Conservation (phyloP, 208 protist species). For the Trypanosoma brucei region DNA sequence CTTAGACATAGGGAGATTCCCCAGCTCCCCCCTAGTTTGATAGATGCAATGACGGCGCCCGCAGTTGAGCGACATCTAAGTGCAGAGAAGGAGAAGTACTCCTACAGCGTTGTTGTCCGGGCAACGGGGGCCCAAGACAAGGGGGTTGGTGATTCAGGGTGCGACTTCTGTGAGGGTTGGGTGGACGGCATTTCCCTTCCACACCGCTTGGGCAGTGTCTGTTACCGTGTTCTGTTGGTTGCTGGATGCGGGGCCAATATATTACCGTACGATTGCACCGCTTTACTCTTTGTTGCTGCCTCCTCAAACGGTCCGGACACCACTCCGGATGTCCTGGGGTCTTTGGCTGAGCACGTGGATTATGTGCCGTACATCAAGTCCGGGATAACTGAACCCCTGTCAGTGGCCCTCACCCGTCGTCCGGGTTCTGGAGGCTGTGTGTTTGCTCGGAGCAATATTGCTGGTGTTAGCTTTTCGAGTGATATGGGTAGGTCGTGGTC, state of each 20-base stretch:
- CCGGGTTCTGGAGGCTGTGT: slow-evolving; percentile 10
- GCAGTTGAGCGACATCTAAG: not conserved
- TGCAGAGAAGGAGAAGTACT: slow-evolving; percentile 1
- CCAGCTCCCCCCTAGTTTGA: slow-evolving; percentile 6
- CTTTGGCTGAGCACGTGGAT: slow-evolving; percentile 39
- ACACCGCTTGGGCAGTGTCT: slow-evolving; percentile 9
- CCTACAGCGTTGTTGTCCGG: slow-evolving; percentile 12
- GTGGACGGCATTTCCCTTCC: slow-evolving; percentile 6
- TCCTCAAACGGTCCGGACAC: slow-evolving; percentile 7
- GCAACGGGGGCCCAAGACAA: not conserved
- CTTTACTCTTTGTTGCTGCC: slow-evolving; percentile 50
- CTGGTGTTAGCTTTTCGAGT: slow-evolving; percentile 55
- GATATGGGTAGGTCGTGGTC: slow-evolving; percentile 27
- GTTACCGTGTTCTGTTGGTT: slow-evolving; percentile 47
- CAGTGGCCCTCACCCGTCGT: slow-evolving; percentile 22
- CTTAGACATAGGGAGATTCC: slow-evolving; percentile 19
- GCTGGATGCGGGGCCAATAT: slow-evolving; percentile 52
- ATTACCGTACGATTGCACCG: slow-evolving; percentile 72
- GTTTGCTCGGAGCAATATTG: slow-evolving; percentile 39
- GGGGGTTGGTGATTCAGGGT: not conserved
- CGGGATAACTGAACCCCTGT: slow-evolving; percentile 26
- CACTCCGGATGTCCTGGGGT: slow-evolving; percentile 16
- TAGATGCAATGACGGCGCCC: slow-evolving; percentile 5
- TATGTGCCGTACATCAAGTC: slow-evolving; percentile 65
- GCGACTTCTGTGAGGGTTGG: not conserved